phyloP scores from a whole-genome alignment of 805 yeast genomes.

The Candida nonsorbophila region DNA sequence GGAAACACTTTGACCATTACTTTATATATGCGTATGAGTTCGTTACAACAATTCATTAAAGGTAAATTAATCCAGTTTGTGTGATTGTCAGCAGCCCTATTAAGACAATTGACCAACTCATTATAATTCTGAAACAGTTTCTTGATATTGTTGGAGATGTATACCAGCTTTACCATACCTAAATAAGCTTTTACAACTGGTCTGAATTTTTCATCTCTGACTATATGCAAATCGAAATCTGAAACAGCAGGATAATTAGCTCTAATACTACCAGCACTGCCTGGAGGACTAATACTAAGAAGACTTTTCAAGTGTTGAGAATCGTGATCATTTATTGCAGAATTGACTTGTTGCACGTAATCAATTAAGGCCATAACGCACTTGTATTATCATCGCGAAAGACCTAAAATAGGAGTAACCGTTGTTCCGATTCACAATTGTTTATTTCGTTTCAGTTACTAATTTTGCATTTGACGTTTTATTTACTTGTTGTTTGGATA shows the following conservation, averaged over 20 bases:
- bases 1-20: conserved; percentile 27
- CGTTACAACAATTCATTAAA: conserved; percentile 34
- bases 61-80: conserved; percentile 48
- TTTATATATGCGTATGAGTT: conserved; percentile 35
- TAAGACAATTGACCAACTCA: conserved; percentile 40
- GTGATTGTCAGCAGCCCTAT: conserved; percentile 49
- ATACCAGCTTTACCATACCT: conserved; percentile 28
- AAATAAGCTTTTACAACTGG: conserved; percentile 28
- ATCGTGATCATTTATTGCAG: conserved; percentile 3
- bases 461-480: too few relatives aligned
- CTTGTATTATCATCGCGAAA: too few relatives aligned
- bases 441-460: conserved; percentile 1
- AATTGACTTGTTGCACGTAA: conserved; percentile 1
- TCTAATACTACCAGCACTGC: conserved; percentile 21
- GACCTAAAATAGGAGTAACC: too few relatives aligned
- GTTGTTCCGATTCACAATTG: background rate
- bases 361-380: too few relatives aligned
- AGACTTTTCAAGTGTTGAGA: conserved; percentile 2
- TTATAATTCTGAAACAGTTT: conserved; percentile 28
- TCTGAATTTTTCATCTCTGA: conserved; percentile 33
- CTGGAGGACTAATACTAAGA: conserved; percentile 25
- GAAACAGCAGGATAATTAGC: conserved; percentile 30
- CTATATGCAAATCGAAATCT: conserved; percentile 34
- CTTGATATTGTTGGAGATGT: conserved; percentile 25
- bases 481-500: background rate